phyloP scores from a whole-genome alignment of 768 basidiomycete species.

The Astraeus odoratus region DNA sequence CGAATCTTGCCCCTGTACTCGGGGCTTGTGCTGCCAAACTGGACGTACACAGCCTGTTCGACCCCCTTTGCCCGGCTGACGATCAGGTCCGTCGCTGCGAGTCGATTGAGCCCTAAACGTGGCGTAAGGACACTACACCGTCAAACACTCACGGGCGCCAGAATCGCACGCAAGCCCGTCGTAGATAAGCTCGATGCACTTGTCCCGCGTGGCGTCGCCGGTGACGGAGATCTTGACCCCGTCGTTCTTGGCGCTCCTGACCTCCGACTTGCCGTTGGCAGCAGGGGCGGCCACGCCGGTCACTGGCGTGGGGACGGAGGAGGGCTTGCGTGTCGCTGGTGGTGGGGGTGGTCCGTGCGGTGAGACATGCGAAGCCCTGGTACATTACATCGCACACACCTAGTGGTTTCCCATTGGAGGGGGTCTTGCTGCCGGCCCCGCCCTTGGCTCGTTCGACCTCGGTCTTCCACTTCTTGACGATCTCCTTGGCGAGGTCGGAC shows the following conservation, averaged over 20 bases:
- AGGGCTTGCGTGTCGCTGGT: slow-evolving; percentile 26
- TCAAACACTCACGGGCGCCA: slow-evolving; percentile 64
- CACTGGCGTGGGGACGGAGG: slow-evolving; percentile 35
- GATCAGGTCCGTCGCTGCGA: slow-evolving; percentile 62
- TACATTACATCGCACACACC: slow-evolving; percentile 30
- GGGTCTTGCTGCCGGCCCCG: slow-evolving; percentile 12
- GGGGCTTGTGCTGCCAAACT: slow-evolving; percentile 37
- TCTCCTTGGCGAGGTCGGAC: slow-evolving; percentile 78
- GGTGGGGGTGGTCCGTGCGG: slow-evolving; percentile 2
- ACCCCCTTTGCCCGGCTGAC: slow-evolving; percentile 58
- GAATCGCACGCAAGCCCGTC: slow-evolving; percentile 87
- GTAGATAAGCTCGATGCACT: slow-evolving; percentile 84
- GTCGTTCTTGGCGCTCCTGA: slow-evolving; percentile 65
- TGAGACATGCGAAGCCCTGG: neutral
- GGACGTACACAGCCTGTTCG: slow-evolving; percentile 55
- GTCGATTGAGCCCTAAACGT: too few relatives aligned
- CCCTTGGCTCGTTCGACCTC: slow-evolving; percentile 71
- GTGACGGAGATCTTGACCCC: slow-evolving; percentile 48
- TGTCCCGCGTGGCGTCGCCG: slow-evolving; percentile 76
- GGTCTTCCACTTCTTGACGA: slow-evolving; percentile 88
- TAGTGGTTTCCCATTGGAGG: slow-evolving; percentile 21
- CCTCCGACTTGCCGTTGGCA: slow-evolving; percentile 28
- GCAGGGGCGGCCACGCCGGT: slow-evolving; percentile 26
- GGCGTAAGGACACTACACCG: slow-evolving; percentile 3
- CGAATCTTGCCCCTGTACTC: slow-evolving; percentile 77